phyloP scores from a whole-genome alignment of 768 basidiomycete genomes.

The Solioccasus polychromus region DNA sequence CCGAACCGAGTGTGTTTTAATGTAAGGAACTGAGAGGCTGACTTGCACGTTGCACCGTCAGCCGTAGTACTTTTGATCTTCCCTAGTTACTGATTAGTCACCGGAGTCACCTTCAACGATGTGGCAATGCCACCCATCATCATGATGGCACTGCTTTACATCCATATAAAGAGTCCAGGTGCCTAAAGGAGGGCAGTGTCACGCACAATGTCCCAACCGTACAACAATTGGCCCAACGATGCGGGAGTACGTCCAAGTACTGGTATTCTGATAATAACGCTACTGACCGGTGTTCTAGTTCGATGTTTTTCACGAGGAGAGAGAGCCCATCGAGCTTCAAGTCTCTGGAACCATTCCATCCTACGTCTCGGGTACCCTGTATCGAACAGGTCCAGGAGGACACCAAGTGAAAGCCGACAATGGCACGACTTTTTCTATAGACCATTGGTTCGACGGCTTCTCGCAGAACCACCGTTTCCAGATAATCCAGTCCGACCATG shows the following conservation, averaged over 20 bases:
- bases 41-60: background rate
- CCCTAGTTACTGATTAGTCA: background rate
- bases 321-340: conserved; percentile 24
- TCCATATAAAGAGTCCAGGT: too few relatives aligned
- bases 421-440: conserved; percentile 23
- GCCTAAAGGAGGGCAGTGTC: too few relatives aligned
- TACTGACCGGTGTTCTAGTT: conserved; percentile 17
- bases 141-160: too few relatives aligned
- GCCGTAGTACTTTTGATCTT: background rate
- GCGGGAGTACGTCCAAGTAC: conserved; percentile 22
- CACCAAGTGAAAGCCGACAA: conserved; percentile 24
- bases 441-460: conserved; percentile 44
- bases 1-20: conserved; percentile 2
- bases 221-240: conserved; percentile 33
- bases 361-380: conserved; percentile 36
- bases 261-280: background rate
- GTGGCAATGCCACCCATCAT: too few relatives aligned
- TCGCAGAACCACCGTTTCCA: conserved; percentile 40
- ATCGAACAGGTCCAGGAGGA: conserved; percentile 39
- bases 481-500: conserved; percentile 25
- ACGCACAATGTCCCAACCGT: conserved; percentile 22
- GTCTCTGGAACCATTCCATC: conserved; percentile 32
- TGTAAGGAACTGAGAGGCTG: conserved; percentile 19
- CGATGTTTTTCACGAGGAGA: conserved; percentile 28
- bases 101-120: too few relatives aligned